Evolutionary conservation across 2,329 filamentous ascomycete genomes (phyloP), one percentile per base, ranked within the genome.

Genomic region (Talaromyces sp.): DNA sequence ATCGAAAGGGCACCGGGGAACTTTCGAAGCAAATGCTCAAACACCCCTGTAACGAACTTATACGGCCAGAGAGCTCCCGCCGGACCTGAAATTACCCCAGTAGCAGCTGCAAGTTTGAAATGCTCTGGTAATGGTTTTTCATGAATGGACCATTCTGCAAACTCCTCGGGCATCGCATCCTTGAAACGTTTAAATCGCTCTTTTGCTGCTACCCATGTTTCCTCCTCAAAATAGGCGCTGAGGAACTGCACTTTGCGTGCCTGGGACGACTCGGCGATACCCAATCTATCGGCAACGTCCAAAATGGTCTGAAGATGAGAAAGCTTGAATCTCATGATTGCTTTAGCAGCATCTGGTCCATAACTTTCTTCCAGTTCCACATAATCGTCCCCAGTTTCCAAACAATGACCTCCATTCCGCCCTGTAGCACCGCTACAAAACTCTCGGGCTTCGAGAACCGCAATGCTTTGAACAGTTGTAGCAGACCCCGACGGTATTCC

Each of bases 1-100:
- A 58, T 44, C n/a, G 11, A 11, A 5, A 77, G 28, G 48, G 69
- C 5, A 75, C 77, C 60, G 73, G 77, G 57, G 83, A 66, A 66
- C 14, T 69, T 39, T 2, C 44, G 21, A 1, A 57, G 55, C 2
- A 73, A 50, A 40, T 33, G 60, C 1, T 54, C 61, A 9, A 74
- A 64, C 0, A 75, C 0, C 2, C 67, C 67, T 0, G 69, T 71
- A 3, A 75, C 68, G n/a, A 74, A 69, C 31, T 66, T 70, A 44
- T 75, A 75, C 1, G 73, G 73, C 73, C 72, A 75, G 1, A 75
- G 42, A 1, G 72, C 68, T 16, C 68, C 73, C 6, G 70, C 73
- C 1, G 70, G 70, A 11, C 70, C 70, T 1, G 69, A 44, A 1
- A 75, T 59, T 7, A 71, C 48, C 2, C 72, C 72, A 4, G 58